A percentile compares a stretch with the other conserved stretches of the same genome.
phyloP scores from a whole-genome alignment of 176 grass and related monocot genomes.

The Rhynchospora breviuscula region DNA sequence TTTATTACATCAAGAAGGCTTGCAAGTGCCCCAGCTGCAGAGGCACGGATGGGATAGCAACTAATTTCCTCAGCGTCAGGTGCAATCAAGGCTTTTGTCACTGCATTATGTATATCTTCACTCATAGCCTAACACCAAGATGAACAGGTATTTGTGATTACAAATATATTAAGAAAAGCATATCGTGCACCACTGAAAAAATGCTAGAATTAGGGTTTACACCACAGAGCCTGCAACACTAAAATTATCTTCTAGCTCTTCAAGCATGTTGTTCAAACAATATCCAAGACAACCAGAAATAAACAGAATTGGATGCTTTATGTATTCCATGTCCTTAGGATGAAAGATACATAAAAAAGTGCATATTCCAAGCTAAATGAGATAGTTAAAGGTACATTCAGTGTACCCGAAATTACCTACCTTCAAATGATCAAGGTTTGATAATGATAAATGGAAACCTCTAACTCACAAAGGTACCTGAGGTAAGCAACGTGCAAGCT shows the following conservation, averaged over 20 bases:
- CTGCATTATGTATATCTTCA: slow-evolving; percentile 66
- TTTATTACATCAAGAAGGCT: slow-evolving; percentile 72
- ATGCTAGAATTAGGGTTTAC: background rate
- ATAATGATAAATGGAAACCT: background rate
- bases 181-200: background rate
- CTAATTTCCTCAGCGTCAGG: slow-evolving; percentile 45
- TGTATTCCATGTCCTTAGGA: background rate
- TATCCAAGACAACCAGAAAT: background rate
- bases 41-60: slow-evolving; percentile 75
- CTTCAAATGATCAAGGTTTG: slow-evolving; percentile 4
- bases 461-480: slow-evolving; percentile 36
- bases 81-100: slow-evolving; percentile 53
- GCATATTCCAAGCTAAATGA: background rate
- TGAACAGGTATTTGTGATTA: slow-evolving; percentile 25
- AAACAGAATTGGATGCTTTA: background rate
- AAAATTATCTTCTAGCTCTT: background rate
- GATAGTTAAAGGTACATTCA: background rate
- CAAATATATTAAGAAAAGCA: background rate
- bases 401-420: background rate
- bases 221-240: background rate
- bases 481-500: slow-evolving; percentile 60
- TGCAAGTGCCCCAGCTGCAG: slow-evolving; percentile 70
- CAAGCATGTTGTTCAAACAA: background rate
- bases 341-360: background rate
- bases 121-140: slow-evolving; percentile 51